These are phyloP conservation scores for Suillus luteus DNA, from an alignment of 768 basidiomycete species.

Conservation along the genomic window DNA sequence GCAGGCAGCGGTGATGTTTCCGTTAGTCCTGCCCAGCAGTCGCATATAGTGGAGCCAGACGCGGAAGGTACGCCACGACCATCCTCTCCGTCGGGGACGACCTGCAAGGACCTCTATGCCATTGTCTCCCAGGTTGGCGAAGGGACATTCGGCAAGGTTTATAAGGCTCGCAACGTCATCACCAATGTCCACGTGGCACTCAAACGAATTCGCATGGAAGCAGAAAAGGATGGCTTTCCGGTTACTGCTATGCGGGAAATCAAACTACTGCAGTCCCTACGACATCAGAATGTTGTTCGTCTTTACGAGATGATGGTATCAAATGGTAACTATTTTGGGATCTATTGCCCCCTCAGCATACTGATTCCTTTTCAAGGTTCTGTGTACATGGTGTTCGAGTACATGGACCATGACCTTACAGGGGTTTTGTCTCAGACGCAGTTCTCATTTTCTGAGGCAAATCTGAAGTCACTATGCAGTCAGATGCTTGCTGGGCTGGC, in stretches of 20 bases:
- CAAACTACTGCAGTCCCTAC: constrained; percentile 89
- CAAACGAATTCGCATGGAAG: constrained; percentile 97
- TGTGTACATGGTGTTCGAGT: constrained; percentile 99
- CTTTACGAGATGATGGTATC: constrained; percentile 99
- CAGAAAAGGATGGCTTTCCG: constrained; percentile 96
- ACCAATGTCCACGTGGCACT: constrained; percentile 83
- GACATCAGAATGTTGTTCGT: constrained; percentile 86
- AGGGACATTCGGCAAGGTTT: constrained; percentile 98
- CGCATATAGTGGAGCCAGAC: constrained; percentile 26
- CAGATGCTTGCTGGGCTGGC: constrained; percentile 96
- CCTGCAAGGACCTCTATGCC: constrained; percentile 67
- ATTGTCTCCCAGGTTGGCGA: constrained; percentile 95
- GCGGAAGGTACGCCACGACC: constrained; percentile 29
- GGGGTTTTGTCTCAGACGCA: constrained; percentile 91
- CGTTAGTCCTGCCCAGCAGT: constrained; percentile 22
- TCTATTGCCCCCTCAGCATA: neutral
- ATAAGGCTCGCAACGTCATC: constrained; percentile 87
- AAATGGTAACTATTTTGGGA: constrained; percentile 59
- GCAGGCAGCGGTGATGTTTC: constrained; percentile 23
- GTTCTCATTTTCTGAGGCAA: constrained; percentile 80
- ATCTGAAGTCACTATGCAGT: constrained; percentile 92
- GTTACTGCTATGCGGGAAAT: constrained; percentile 99
- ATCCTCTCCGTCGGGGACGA: constrained; percentile 29
- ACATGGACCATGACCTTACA: constrained; percentile 98
- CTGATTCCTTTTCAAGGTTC: constrained; percentile 56